Evolutionary conservation across 495 filamentous ascomycete genomes (phyloP).

Genomic region (Neurospora hispaniola): DNA sequence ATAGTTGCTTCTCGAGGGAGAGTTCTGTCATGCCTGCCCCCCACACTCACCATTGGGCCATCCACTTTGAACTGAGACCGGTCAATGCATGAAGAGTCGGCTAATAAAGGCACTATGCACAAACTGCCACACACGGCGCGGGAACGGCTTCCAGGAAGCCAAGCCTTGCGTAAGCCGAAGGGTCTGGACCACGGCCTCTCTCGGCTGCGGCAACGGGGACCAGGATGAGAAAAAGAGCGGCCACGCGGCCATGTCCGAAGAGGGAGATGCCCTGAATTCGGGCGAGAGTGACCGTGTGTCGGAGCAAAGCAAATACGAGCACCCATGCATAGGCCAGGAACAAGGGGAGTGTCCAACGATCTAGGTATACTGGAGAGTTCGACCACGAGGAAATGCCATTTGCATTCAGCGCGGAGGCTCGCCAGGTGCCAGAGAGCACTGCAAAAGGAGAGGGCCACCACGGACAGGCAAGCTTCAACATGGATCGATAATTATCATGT

Average conservation of each 20-base stretch:
- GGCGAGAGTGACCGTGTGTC: not conserved
- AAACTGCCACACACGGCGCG: constrained; percentile 5
- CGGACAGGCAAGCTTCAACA: not conserved
- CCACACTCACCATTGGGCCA: constrained; percentile 5
- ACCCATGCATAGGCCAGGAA: not conserved
- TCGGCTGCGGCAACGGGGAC: not conserved
- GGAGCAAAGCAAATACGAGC: not conserved
- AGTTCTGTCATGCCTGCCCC: not conserved
- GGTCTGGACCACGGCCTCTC: not conserved
- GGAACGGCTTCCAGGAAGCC: not conserved
- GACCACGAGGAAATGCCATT: not conserved
- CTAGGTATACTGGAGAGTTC: not conserved
- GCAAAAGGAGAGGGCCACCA: not conserved
- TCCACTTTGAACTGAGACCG: constrained; percentile 13
- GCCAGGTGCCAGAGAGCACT: not conserved
- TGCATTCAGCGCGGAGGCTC: not conserved
- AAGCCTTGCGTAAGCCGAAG: constrained; percentile 4
- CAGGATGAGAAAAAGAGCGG: constrained; percentile 9
- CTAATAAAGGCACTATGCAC: constrained; percentile 15
- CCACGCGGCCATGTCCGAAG: constrained; percentile 15
- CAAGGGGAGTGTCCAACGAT: not conserved
- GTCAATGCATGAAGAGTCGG: constrained; percentile 18
- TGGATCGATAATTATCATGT: not conserved
- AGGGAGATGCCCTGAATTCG: constrained; percentile 6
- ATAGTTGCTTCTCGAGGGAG: not conserved